A percentile compares a stretch with the other conserved stretches of the same genome.
phyloP scores from a whole-genome alignment of 306 rosid species.

The Malus asiatica region DNA sequence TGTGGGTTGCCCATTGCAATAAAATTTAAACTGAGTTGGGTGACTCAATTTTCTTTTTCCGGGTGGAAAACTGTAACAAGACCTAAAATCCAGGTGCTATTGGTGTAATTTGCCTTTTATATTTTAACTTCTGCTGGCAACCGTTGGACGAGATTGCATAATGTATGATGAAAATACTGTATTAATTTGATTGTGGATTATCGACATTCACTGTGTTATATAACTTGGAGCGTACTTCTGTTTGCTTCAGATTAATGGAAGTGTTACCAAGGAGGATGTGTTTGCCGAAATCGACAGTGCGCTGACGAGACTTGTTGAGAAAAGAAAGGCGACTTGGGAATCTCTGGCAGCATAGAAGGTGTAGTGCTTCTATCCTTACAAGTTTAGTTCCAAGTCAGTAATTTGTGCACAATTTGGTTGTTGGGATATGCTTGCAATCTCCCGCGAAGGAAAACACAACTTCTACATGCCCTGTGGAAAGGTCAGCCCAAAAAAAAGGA shows the following conservation, averaged over 20 bases:
- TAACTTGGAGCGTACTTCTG: neutral
- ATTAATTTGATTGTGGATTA: neutral
- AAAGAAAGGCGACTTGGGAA: slow-evolving; percentile 37
- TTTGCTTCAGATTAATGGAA: slow-evolving; percentile 24
- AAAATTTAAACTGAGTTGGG: too few species aligned
- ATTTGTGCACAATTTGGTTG: neutral
- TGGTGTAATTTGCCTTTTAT: neutral
- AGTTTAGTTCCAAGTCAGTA: neutral
- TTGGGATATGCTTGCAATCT: neutral
- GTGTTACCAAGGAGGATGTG: slow-evolving; percentile 56
- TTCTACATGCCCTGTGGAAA: neutral
- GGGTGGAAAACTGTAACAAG: neutral
- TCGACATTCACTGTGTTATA: neutral
- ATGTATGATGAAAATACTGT: neutral
- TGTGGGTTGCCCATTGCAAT: neutral
- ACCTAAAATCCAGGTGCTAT: neutral
- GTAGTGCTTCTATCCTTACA: slow-evolving; percentile 1
- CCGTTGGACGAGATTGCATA: neutral
- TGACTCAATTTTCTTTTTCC: too few species aligned
- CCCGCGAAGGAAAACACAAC: neutral
- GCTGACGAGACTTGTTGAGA: slow-evolving; percentile 45
- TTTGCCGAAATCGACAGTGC: slow-evolving; percentile 57
- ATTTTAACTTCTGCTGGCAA: neutral
- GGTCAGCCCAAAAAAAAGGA: neutral
- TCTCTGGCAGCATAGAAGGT: slow-evolving; percentile 42